Evolutionary conservation across 1,139 yeast species (phyloP).

Genomic region (Yamadazyma buinensis): DNA sequence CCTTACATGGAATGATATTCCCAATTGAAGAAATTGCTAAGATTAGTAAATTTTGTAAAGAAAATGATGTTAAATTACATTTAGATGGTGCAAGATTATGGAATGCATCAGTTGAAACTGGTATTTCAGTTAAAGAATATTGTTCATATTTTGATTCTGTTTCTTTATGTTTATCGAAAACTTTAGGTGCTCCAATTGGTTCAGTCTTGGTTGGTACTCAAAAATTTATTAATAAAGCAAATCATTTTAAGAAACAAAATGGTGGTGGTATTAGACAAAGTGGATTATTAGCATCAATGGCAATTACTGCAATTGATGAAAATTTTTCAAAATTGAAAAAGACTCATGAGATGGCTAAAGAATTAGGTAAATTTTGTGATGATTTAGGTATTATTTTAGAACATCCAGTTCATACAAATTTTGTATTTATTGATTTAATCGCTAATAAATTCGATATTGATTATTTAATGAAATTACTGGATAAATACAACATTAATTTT

Average conservation of each 20-base stretch:
- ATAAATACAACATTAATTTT: constrained; percentile 58
- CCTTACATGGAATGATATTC: constrained; percentile 76
- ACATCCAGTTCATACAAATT: constrained; percentile 82
- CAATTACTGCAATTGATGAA: constrained; percentile 70
- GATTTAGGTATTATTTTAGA: constrained; percentile 48
- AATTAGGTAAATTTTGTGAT: constrained; percentile 59
- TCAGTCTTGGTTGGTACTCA: constrained; percentile 75
- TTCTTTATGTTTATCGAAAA: constrained; percentile 84
- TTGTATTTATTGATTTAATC: constrained; percentile 72
- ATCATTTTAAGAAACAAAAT: constrained; percentile 86
- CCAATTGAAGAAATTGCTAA: constrained; percentile 78
- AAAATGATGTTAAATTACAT: constrained; percentile 64
- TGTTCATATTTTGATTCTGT: constrained; percentile 83
- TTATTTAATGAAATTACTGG: constrained; percentile 51
- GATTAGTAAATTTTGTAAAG: constrained; percentile 69
- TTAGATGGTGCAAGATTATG: constrained; percentile 96
- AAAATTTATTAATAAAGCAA: constrained; percentile 64
- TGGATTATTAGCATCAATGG: constrained; percentile 83
- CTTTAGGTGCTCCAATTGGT: constrained; percentile 94
- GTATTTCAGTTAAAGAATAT: constrained; percentile 64
- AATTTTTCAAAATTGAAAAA: constrained; percentile 57
- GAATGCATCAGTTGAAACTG: constrained; percentile 82
- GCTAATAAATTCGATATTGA: constrained; percentile 58
- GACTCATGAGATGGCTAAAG: constrained; percentile 69
- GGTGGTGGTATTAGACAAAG: constrained; percentile 96